A percentile compares a stretch with the other conserved stretches of the same genome.
These are phyloP conservation scores for Mychonastes homosphaera DNA, from an alignment of 139 green algal species.

Conservation along the genomic window DNA sequence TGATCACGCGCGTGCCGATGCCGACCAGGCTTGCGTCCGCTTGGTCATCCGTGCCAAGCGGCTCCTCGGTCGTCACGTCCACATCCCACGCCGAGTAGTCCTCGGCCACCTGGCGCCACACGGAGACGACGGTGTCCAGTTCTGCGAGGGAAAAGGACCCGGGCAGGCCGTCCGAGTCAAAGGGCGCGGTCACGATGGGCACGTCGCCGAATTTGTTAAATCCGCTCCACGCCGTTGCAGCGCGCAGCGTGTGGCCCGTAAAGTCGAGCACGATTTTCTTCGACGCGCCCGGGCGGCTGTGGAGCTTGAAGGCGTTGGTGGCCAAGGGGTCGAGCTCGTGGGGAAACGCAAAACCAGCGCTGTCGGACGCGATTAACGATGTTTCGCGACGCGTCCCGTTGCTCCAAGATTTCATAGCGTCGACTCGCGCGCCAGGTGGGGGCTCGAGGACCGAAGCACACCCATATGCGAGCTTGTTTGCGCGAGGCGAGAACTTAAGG, in stretches of 20 bases:
- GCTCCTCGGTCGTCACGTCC: not conserved
- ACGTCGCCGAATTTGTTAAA: too few species aligned
- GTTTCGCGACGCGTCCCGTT: too few species aligned
- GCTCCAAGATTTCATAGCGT: too few species aligned
- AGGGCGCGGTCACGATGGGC: not conserved
- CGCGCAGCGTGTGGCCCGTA: not conserved
- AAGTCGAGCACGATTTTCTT: not conserved
- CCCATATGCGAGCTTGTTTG: too few species aligned
- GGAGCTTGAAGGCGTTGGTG: conserved; percentile 2
- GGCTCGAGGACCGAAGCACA: too few species aligned
- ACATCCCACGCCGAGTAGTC: not conserved
- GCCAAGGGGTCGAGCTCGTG: too few species aligned
- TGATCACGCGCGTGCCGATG: not conserved
- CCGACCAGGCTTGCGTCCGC: not conserved
- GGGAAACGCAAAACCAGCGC: too few species aligned
- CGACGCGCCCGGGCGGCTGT: conserved; percentile 1
- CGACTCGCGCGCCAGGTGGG: too few species aligned
- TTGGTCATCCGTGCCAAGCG: too few species aligned
- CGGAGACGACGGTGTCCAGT: not conserved
- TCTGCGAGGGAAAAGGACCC: not conserved
- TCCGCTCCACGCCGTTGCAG: not conserved
- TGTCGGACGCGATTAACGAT: too few species aligned
- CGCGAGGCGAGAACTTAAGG: too few species aligned
- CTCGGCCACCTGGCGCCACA: conserved; percentile 2
- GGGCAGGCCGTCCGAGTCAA: not conserved